Evolutionary conservation across 2,329 filamentous ascomycete genomes (phyloP).

Genomic region (Fusarium solani-melongenae): DNA sequence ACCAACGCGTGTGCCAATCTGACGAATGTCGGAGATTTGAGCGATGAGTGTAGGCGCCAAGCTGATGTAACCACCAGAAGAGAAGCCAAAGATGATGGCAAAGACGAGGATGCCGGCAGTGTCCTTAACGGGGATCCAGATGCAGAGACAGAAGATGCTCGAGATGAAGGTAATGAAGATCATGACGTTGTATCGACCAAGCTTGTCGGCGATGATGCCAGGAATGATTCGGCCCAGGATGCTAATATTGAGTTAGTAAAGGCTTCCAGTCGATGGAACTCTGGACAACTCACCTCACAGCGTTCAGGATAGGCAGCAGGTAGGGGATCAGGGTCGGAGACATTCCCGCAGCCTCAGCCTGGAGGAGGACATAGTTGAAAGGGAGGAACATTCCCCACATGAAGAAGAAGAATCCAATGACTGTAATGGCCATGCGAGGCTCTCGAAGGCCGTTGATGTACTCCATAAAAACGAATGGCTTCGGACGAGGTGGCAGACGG

Average conservation of each 20-base stretch:
- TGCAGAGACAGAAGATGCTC: constrained; percentile 55
- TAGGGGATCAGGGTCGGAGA: constrained; percentile 56
- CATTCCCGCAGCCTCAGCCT: constrained; percentile 59
- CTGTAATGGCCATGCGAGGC: constrained; percentile 55
- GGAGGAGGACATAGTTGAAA: constrained; percentile 64
- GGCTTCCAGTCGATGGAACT: neutral
- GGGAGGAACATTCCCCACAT: constrained; percentile 66
- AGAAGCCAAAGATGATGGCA: constrained; percentile 75
- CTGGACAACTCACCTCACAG: constrained; percentile 53
- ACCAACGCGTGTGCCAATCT: constrained; percentile 77
- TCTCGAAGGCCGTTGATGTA: constrained; percentile 61
- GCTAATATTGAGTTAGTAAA: constrained; percentile 43
- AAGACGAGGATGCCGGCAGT: constrained; percentile 72
- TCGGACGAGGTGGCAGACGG: constrained; percentile 57
- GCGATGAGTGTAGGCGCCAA: constrained; percentile 73
- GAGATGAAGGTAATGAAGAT: constrained; percentile 64
- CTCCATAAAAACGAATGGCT: constrained; percentile 57
- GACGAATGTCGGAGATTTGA: constrained; percentile 75
- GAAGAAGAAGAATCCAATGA: constrained; percentile 63
- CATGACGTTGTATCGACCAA: constrained; percentile 60
- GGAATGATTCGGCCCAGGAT: constrained; percentile 64
- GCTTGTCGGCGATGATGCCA: constrained; percentile 58
- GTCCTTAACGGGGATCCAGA: constrained; percentile 62
- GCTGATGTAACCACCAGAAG: constrained; percentile 73
- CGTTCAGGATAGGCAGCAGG: constrained; percentile 68